Conservation (phyloP, 371 early-diverging fungal species). For the Syncephalastrum monosporum region DNA sequence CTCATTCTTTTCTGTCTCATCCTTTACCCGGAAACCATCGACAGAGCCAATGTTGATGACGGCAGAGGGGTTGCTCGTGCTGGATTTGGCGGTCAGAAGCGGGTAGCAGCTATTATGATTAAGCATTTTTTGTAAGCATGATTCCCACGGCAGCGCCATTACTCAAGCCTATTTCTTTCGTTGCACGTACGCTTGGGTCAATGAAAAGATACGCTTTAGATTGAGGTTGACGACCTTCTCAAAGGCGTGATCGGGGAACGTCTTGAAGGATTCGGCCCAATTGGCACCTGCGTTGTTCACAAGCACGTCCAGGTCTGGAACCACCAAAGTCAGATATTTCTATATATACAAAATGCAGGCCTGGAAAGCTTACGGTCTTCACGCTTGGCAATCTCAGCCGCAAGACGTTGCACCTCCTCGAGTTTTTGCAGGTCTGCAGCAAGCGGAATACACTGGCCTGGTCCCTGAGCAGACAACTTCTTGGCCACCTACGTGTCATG, state of each 20-base stretch:
- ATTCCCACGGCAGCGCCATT: not conserved
- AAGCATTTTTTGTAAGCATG: not conserved
- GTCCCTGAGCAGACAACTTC: slow-evolving; percentile 57
- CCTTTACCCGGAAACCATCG: slow-evolving; percentile 58
- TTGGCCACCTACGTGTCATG: slow-evolving; percentile 34
- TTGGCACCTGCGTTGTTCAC: slow-evolving; percentile 85
- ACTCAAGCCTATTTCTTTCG: not conserved
- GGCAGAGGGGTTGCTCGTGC: slow-evolving; percentile 34
- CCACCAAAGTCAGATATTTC: not conserved
- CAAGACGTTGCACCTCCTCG: slow-evolving; percentile 58
- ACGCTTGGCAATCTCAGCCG: slow-evolving; percentile 50
- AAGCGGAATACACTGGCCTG: slow-evolving; percentile 71
- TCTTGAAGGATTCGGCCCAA: slow-evolving; percentile 56
- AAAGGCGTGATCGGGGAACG: slow-evolving; percentile 65
- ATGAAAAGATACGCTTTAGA: slow-evolving; percentile 76
- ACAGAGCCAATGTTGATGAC: slow-evolving; percentile 70
- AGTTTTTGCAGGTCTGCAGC: slow-evolving; percentile 74
- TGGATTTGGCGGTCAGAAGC: slow-evolving; percentile 63
- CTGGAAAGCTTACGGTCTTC: slow-evolving; percentile 54
- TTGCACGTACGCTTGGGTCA: slow-evolving; percentile 69
- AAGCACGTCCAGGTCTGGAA: slow-evolving; percentile 72
- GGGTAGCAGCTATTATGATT: slow-evolving; percentile 57
- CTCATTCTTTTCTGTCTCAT: not conserved
- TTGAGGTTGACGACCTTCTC: slow-evolving; percentile 83
- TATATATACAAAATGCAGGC: too few species aligned